Base-by-base conservation (phyloP, 1,139 yeast genomes). In the Geotrichum fermentans region DNA sequence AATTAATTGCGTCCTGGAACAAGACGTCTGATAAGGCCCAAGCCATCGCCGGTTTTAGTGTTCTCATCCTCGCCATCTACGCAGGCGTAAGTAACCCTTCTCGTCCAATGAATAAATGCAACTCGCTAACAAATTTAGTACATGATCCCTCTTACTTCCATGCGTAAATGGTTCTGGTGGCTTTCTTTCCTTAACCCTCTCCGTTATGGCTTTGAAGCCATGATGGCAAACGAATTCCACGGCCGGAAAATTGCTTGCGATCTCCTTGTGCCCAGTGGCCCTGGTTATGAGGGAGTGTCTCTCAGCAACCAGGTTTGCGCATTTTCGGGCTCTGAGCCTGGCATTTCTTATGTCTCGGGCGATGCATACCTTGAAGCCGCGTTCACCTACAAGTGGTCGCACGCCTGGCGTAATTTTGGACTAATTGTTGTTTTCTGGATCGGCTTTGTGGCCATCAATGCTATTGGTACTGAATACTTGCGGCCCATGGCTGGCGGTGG, bases 141-240 rank as follows among this genome's bases (percentile, higher is more conserved):
- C 59, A 74, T 76, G 56, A 73, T 74, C 52, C 78, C 76, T 28
- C 60, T 69, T 22, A 72, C 74, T 4, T 58, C 63, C 37, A 75
- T 75, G 78, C 71, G 69, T 52, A 76, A 72, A 7, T 75, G 80
- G 80, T 71, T 73, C 40, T 66, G 74, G 57, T 75, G 80, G 80
- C 67, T 75, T 45, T 69, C 68, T 50, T 75, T 71, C 56, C 61
- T 75, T 34, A 70, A 75, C 53, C 79, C 79, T 0, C 65, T 75
- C 21, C 70, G 71, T 29, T 75, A 73, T 52, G 73, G 14, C 63
- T 73, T 61, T 47, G 80, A 75, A 56, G 56, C 75, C 2, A 58
- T 75, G 52, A 67, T 75, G 67, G 61, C 68, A 17, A 74, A 74
- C 51, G 80, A 76, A 53, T 73, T 75, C 56, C 70, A 67, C 55